A percentile compares a stretch with the other conserved stretches of the same genome.
Evolutionary conservation across 768 basidiomycete species (phyloP).

Genomic region (Tulasnella sp.): DNA sequence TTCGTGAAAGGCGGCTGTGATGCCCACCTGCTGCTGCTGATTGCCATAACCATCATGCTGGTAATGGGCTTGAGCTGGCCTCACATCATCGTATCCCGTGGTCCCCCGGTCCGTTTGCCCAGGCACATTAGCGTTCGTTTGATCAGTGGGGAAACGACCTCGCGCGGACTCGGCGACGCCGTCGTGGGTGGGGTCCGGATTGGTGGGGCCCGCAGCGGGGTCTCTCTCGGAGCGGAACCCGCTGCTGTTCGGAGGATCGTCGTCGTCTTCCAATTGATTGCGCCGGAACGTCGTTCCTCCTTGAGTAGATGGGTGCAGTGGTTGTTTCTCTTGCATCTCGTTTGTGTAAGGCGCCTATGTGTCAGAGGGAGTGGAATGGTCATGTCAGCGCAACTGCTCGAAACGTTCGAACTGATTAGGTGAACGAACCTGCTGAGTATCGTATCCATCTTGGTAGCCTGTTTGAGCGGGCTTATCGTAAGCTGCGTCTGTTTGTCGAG

Average conservation of each 20-base stretch:
- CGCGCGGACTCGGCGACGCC: background rate
- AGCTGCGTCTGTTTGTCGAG: background rate
- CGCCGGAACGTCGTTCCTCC: background rate
- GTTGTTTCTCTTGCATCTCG: background rate
- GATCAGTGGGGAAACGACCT: background rate
- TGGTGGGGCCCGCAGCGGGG: background rate
- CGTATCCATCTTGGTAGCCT: background rate
- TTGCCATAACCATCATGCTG: background rate
- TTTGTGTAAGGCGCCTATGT: background rate
- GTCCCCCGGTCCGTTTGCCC: background rate
- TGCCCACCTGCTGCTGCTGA: background rate
- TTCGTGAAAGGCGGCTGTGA: background rate
- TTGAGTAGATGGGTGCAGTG: background rate
- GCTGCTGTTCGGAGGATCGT: too few species aligned
- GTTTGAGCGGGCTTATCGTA: background rate
- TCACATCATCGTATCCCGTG: background rate
- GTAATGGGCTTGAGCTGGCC: background rate
- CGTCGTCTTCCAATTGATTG: background rate
- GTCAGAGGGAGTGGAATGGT: too few species aligned
- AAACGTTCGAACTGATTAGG: background rate
- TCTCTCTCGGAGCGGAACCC: background rate
- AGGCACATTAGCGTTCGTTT: background rate
- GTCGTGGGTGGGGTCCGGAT: background rate
- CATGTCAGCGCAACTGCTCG: background rate
- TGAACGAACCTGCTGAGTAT: background rate